Conservation (phyloP, 1,139 yeast species). For the Candida frijolesensis region DNA sequence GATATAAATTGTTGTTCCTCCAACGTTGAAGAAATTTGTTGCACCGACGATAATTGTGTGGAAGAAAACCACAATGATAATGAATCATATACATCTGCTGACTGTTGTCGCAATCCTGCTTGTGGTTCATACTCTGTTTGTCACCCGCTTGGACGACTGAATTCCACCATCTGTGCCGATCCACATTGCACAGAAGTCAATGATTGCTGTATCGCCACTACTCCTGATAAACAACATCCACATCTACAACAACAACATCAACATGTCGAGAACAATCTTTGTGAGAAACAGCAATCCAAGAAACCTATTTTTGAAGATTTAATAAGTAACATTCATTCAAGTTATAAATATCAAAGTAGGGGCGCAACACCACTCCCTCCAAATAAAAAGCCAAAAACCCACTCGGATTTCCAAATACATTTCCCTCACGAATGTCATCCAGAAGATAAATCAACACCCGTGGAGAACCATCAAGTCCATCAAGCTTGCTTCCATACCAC, state of each 20-base stretch:
- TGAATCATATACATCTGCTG: slow-evolving; percentile 5
- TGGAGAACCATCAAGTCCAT: slow-evolving; percentile 31
- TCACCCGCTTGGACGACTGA: background rate
- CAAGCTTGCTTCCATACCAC: slow-evolving; percentile 51
- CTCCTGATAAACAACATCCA: background rate
- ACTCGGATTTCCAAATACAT: slow-evolving; percentile 21
- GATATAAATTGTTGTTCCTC: slow-evolving; percentile 18
- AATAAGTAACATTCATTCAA: slow-evolving; percentile 36
- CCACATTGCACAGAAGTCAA: slow-evolving; percentile 17
- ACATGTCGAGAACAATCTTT: slow-evolving; percentile 28
- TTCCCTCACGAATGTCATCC: slow-evolving; percentile 45
- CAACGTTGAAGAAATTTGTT: slow-evolving; percentile 19
- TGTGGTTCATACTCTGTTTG: slow-evolving; percentile 11
- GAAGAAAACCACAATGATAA: background rate
- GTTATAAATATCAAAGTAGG: slow-evolving; percentile 17
- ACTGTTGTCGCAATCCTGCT: slow-evolving; percentile 21
- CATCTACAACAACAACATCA: background rate
- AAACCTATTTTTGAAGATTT: slow-evolving; percentile 35
- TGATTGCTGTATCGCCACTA: slow-evolving; percentile 7
- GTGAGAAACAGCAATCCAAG: slow-evolving; percentile 23
- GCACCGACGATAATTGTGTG: slow-evolving; percentile 17
- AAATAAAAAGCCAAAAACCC: slow-evolving; percentile 10
- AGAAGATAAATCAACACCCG: slow-evolving; percentile 13
- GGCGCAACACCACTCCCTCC: slow-evolving; percentile 9
- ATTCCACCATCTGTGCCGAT: slow-evolving; percentile 20